Evolutionary conservation across 2,329 filamentous ascomycete species (phyloP).

Genomic region (Chaetomiaceae sp.): DNA sequence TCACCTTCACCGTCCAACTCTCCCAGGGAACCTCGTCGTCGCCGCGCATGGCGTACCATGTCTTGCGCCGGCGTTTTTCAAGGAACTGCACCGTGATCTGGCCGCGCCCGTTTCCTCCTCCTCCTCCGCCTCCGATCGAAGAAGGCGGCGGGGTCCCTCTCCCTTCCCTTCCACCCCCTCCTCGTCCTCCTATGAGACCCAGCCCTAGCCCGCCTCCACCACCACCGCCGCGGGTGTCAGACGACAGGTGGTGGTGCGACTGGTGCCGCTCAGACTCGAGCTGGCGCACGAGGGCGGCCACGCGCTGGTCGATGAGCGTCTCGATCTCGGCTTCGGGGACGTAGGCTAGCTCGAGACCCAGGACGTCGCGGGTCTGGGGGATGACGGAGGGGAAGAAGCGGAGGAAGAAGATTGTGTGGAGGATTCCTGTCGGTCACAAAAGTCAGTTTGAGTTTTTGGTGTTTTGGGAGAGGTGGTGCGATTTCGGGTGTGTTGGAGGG

Average conservation of each 20-base stretch:
- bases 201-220: conserved; percentile 39
- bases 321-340: conserved; percentile 89
- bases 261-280: conserved; percentile 56
- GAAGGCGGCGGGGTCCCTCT: not conserved
- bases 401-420: conserved; percentile 98
- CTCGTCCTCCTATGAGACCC: not conserved
- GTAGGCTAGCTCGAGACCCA: conserved; percentile 84
- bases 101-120: conserved; percentile 68
- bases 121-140: conserved; percentile 41
- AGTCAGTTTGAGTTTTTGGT: conserved; percentile 11
- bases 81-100: conserved; percentile 89
- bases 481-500: conserved; percentile 15
- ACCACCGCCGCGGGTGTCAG: conserved; percentile 4
- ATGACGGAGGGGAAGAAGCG: conserved; percentile 87
- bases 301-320: conserved; percentile 86
- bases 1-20: conserved; percentile 89
- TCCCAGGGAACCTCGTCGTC: conserved; percentile 98
- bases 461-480: not conserved
- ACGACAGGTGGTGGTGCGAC: conserved; percentile 16
- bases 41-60: conserved; percentile 65
- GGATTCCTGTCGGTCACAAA: conserved; percentile 57
- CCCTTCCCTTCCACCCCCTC: too few relatives aligned
- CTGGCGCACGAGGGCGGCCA: conserved; percentile 72
- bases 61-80: conserved; percentile 81
- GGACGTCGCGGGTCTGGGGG: conserved; percentile 79